Conservation (phyloP, 495 filamentous ascomycete species). For the Patellaria atrata region DNA sequence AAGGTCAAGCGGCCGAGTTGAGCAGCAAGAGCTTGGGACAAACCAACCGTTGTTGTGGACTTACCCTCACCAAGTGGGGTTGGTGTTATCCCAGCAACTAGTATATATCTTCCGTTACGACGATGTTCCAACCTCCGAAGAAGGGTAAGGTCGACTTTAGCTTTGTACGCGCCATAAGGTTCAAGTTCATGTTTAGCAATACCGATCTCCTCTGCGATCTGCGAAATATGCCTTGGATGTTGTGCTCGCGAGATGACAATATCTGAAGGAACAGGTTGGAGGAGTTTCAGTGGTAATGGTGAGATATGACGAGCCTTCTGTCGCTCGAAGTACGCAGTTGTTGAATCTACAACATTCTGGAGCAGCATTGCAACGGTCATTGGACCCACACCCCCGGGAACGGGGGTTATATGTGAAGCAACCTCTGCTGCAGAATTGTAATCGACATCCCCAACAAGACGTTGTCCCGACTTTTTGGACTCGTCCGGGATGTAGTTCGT, state of each 20-base stretch:
- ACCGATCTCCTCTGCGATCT: constrained; percentile 73
- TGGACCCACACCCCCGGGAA: constrained; percentile 90
- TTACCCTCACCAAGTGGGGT: constrained; percentile 98
- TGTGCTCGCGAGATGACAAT: constrained; percentile 86
- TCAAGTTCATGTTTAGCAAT: constrained; percentile 77
- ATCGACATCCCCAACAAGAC: constrained; percentile 93
- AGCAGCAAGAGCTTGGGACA: constrained; percentile 85
- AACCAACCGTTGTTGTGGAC: constrained; percentile 93
- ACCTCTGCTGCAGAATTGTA: constrained; percentile 74
- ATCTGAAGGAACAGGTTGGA: constrained; percentile 74
- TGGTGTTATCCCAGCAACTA: constrained; percentile 90
- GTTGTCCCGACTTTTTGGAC: constrained; percentile 83
- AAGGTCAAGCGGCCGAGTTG: constrained; percentile 79
- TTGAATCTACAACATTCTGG: constrained; percentile 80
- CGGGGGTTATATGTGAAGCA: constrained; percentile 90
- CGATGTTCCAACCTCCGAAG: constrained; percentile 76
- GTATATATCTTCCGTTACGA: constrained; percentile 73
- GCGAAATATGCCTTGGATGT: constrained; percentile 73
- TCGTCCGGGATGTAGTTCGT: constrained; percentile 93
- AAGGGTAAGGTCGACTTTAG: constrained; percentile 73
- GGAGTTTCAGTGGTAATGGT: constrained; percentile 63
- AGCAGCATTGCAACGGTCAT: constrained; percentile 98
- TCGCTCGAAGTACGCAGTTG: constrained; percentile 64
- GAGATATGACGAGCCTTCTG: constrained; percentile 62
- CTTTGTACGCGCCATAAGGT: constrained; percentile 88